A percentile compares a stretch with the other conserved stretches of the same genome.
These are phyloP conservation scores for Xylaria bambusicola DNA, from an alignment of 495 filamentous ascomycete genomes.

Conservation along the genomic window DNA sequence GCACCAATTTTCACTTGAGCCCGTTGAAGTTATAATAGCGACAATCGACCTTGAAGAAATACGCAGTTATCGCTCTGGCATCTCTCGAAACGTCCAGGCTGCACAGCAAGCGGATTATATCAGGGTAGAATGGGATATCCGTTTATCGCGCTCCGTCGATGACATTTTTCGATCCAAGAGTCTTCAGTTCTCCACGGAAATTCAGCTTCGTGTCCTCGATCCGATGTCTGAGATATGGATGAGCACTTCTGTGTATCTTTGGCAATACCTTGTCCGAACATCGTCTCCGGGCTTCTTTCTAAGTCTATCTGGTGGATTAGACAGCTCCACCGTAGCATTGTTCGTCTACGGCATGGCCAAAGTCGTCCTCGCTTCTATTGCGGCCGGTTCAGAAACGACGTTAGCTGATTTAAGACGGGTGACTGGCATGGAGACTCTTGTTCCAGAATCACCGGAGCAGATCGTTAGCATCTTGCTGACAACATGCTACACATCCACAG, in stretches of 20 bases:
- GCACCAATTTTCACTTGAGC: slow-evolving; percentile 69
- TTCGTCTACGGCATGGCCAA: slow-evolving; percentile 69
- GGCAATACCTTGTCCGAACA: slow-evolving; percentile 22
- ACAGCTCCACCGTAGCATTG: slow-evolving; percentile 21
- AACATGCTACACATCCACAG: neutral
- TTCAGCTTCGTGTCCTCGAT: slow-evolving; percentile 16
- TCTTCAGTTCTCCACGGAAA: slow-evolving; percentile 6
- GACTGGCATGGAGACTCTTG: slow-evolving; percentile 59
- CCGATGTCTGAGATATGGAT: slow-evolving; percentile 24
- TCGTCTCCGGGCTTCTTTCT: slow-evolving; percentile 21
- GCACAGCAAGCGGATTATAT: slow-evolving; percentile 18
- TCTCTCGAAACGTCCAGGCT: slow-evolving; percentile 60
- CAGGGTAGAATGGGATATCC: slow-evolving; percentile 12
- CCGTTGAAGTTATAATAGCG: slow-evolving; percentile 78
- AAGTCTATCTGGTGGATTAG: slow-evolving; percentile 21
- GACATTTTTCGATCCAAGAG: slow-evolving; percentile 1
- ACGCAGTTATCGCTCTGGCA: slow-evolving; percentile 50
- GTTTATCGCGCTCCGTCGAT: slow-evolving; percentile 9
- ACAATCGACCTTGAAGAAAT: slow-evolving; percentile 79
- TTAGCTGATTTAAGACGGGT: slow-evolving; percentile 54
- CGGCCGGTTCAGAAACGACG: slow-evolving; percentile 16
- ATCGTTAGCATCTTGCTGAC: neutral
- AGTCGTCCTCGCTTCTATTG: slow-evolving; percentile 41
- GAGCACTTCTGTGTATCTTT: slow-evolving; percentile 20
- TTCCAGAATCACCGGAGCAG: slow-evolving; percentile 50